These are phyloP conservation scores for Zalaria sp. DNA, from an alignment of 2,329 filamentous ascomycete species.

Conservation along the genomic window DNA sequence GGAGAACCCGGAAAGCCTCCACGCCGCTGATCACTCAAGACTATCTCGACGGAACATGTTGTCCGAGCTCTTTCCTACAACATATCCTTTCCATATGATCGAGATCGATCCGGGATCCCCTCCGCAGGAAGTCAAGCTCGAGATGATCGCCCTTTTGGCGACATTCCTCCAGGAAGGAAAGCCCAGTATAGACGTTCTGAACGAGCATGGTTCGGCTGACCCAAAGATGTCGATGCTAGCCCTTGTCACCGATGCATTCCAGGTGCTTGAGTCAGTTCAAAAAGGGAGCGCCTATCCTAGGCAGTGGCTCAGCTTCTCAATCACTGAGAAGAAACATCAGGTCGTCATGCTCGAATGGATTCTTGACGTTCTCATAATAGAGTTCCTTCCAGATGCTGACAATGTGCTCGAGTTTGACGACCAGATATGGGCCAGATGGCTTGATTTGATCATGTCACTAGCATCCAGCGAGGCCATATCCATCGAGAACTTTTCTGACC, in stretches of 20 bases:
- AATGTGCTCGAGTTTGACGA: constrained; percentile 61
- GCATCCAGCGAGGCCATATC: constrained; percentile 81
- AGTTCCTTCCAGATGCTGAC: constrained; percentile 73
- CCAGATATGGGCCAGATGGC: constrained; percentile 87
- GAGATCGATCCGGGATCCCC: constrained; percentile 37
- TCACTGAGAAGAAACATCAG: constrained; percentile 27
- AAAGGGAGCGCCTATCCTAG: constrained; percentile 79
- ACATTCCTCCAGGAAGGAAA: constrained; percentile 48
- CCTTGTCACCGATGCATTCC: constrained; percentile 33
- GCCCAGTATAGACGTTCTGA: constrained; percentile 1
- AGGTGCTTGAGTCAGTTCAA: constrained; percentile 79
- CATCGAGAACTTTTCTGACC: constrained; percentile 89
- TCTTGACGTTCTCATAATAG: constrained; percentile 59
- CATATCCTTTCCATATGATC: constrained; percentile 77
- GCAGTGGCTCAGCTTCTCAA: constrained; percentile 83
- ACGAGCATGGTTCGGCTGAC: background rate
- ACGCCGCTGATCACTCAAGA: no score
- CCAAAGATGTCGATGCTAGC: background rate
- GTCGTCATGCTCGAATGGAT: constrained; percentile 6
- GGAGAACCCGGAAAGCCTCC: no score
- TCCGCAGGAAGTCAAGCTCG: constrained; percentile 68
- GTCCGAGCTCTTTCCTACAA: constrained; percentile 77
- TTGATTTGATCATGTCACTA: constrained; percentile 74
- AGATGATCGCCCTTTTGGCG: constrained; percentile 77
- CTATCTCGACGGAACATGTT: constrained; percentile 25